These are phyloP conservation scores for Pseudomonodictys pantanalensis DNA, from an alignment of 495 filamentous ascomycete genomes.

Conservation along the genomic window DNA sequence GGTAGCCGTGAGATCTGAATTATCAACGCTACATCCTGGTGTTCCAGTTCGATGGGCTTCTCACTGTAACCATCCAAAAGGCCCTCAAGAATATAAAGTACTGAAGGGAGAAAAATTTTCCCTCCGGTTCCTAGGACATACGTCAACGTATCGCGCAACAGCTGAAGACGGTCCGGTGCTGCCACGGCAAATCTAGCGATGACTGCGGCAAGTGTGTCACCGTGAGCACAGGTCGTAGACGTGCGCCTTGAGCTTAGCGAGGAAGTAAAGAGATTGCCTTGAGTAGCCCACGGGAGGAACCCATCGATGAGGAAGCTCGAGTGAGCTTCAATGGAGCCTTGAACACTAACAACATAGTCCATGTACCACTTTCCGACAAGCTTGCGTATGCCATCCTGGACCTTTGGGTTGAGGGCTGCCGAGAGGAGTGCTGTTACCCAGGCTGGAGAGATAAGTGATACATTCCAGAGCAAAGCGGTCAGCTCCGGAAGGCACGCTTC, in stretches of 20 bases:
- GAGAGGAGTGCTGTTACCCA: slow-evolving; percentile 33
- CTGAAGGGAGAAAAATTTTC: slow-evolving; percentile 35
- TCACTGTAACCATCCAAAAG: slow-evolving; percentile 23
- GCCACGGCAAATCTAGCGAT: slow-evolving; percentile 10
- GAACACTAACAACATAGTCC: slow-evolving; percentile 11
- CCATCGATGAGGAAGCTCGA: slow-evolving; percentile 30
- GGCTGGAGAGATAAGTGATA: slow-evolving; percentile 16
- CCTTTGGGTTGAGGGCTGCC: slow-evolving; percentile 31
- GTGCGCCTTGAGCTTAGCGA: slow-evolving; percentile 26
- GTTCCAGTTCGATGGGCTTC: neutral
- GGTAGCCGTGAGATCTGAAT: slow-evolving; percentile 25
- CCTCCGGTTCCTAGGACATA: slow-evolving; percentile 23
- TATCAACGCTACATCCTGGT: slow-evolving; percentile 25
- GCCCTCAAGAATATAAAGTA: slow-evolving; percentile 38
- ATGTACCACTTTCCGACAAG: slow-evolving; percentile 41
- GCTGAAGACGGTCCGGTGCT: neutral
- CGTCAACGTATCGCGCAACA: slow-evolving; percentile 21
- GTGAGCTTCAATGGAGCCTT: slow-evolving; percentile 9
- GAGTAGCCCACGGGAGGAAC: slow-evolving; percentile 42
- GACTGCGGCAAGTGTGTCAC: slow-evolving; percentile 30
- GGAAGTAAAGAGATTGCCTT: slow-evolving; percentile 40
- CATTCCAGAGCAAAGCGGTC: slow-evolving; percentile 23
- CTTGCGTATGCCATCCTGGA: slow-evolving; percentile 42
- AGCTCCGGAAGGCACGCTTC: slow-evolving; percentile 41
- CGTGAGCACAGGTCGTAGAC: slow-evolving; percentile 33